Evolutionary conservation across 2,329 filamentous ascomycete species (phyloP).

Genomic region (Pseudocercospora pini-densiflorae): DNA sequence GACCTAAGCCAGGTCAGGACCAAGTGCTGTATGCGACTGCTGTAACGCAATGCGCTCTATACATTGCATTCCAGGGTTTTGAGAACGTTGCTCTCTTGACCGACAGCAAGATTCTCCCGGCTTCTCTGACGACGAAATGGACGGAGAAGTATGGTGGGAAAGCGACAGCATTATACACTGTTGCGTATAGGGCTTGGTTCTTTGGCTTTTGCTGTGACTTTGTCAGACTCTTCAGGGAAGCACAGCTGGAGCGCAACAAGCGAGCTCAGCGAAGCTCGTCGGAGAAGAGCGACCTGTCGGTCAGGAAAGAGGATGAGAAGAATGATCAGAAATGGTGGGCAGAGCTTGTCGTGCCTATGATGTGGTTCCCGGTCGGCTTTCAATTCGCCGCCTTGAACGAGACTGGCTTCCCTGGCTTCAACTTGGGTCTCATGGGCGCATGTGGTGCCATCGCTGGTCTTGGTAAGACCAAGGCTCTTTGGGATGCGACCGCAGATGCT

Average conservation of each 20-base stretch:
- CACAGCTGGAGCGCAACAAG: conserved; percentile 46
- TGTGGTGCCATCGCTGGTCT: conserved; percentile 48
- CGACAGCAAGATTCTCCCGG: conserved; percentile 46
- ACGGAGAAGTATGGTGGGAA: conserved; percentile 37
- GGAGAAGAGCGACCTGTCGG: conserved; percentile 31
- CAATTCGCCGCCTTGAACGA: conserved; percentile 44
- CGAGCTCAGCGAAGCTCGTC: conserved; percentile 34
- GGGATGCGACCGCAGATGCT: conserved; percentile 38
- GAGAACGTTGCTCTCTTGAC: conserved; percentile 51
- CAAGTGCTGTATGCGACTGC: conserved; percentile 48
- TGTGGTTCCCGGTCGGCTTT: conserved; percentile 51
- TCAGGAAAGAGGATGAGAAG: conserved; percentile 43
- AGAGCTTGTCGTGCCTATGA: conserved; percentile 47
- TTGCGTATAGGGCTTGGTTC: conserved; percentile 50
- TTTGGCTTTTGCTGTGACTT: conserved; percentile 51
- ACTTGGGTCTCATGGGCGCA: conserved; percentile 49
- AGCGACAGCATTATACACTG: conserved; percentile 46
- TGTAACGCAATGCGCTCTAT: conserved; percentile 47
- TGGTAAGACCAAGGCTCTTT: conserved; percentile 39
- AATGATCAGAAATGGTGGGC: conserved; percentile 50
- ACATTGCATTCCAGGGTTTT: conserved; percentile 49
- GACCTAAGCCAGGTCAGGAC: conserved; percentile 49
- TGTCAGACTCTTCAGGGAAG: conserved; percentile 47
- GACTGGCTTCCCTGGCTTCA: conserved; percentile 49
- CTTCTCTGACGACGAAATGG: conserved; percentile 42